Base-by-base conservation (phyloP, 371 early-diverging fungal species). In the Apophysomyces variabilis region DNA sequence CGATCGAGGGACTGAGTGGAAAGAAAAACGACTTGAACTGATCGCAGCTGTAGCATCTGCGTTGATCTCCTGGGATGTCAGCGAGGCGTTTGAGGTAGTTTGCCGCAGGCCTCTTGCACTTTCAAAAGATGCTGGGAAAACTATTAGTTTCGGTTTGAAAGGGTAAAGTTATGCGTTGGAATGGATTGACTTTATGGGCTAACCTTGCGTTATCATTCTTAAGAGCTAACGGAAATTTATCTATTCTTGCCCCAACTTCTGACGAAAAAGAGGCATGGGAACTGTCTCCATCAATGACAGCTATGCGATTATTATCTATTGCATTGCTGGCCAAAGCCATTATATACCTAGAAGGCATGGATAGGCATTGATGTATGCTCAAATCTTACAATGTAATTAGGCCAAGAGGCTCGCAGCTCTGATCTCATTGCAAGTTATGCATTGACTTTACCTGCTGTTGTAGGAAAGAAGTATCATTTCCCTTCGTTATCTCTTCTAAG, bases 401-500 rank as follows among this genome's bases (percentile, higher is more conserved):
- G 82, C 9, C 66, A 82, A 47, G 87, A 88, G 43, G 81, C 75
- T n/a, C 73, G 81, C n/a, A 66, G 75, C 3, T 69, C 71, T 3
- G 74, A 77, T 57, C 37, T 89, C 14, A 75, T 88, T 13, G 73
- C 84, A 4, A 74, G 81, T 26, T 86, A 86, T 71, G 79, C 82
- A 57, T 82, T 75, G 64, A 50, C 78, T 21, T 70, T 92, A 13
- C 89, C 90, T 1, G 75, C 83, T 4, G 60, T 75, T 11, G 75
- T 89, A 36, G 89, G 89, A 0, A 32, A 74, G 16, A 54, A 62
- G 1, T 93, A 81, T 66, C 78, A 84, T 45, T 79, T 77, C 7
- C 90, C 96, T 0, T 93, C 93, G 0, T 77, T 95, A 14, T 85
- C 93, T 1, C 86, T 86, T 58, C 68, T 95, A 13, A 88, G 91